Conservation (phyloP, 2,329 filamentous ascomycete genomes). For the Talaromyces sp. region DNA sequence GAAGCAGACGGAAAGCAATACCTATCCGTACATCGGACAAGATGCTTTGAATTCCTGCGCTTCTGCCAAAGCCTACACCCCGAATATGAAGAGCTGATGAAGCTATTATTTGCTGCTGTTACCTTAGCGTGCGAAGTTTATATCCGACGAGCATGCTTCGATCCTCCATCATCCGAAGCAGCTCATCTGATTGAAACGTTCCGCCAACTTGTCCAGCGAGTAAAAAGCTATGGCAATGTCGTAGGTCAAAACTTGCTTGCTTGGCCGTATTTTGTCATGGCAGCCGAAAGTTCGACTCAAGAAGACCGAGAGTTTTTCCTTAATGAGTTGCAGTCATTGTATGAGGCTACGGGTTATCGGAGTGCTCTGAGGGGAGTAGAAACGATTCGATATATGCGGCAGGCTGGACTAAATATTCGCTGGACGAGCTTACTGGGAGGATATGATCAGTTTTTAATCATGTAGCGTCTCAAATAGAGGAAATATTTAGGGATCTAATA, state of each 20-base stretch:
- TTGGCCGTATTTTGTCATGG: not conserved
- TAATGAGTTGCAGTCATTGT: not conserved
- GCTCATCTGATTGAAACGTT: not conserved
- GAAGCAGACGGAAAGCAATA: not conserved
- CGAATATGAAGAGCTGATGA: not conserved
- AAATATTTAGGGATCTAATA: too few species aligned
- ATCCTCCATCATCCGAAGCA: not conserved
- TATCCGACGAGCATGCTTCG: not conserved
- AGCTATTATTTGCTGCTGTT: not conserved
- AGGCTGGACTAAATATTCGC: not conserved
- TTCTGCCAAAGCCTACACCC: not conserved
- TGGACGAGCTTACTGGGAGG: not conserved
- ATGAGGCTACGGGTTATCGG: not conserved
- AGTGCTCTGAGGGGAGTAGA: constrained; percentile 1
- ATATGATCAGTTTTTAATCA: not conserved
- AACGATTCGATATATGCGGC: not conserved
- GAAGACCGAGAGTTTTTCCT: not conserved
- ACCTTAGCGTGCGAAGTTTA: not conserved
- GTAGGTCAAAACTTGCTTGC: not conserved
- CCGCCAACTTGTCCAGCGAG: not conserved
- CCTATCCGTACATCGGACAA: not conserved
- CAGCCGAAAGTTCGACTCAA: not conserved
- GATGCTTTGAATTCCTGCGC: not conserved
- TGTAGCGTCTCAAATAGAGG: not conserved
- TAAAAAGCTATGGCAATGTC: not conserved